phyloP scores from a whole-genome alignment of 352 stramenopile species.

The Globisporangium canariense region DNA sequence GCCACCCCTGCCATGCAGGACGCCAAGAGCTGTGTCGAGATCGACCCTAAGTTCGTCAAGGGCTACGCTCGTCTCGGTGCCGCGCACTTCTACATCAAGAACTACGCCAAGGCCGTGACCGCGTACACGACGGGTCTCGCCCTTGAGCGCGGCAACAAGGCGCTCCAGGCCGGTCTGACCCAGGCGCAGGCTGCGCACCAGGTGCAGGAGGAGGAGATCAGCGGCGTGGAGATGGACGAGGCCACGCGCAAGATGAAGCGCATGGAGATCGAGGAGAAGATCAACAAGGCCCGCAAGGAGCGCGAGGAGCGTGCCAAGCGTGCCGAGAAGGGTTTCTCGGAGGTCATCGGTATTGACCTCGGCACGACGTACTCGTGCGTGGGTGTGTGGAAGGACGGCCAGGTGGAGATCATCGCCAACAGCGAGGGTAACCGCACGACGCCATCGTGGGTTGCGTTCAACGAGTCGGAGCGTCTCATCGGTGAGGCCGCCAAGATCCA shows the following conservation, averaged over 20 bases:
- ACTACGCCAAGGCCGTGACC: conserved; percentile 83
- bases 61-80: conserved; percentile 83
- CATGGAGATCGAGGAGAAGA: conserved; percentile 89
- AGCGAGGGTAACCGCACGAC: conserved; percentile 95
- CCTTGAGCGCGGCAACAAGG: conserved; percentile 83
- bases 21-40: conserved; percentile 83
- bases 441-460: conserved; percentile 96
- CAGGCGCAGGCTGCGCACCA: conserved; percentile 80
- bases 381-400: conserved; percentile 96
- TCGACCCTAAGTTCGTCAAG: conserved; percentile 85
- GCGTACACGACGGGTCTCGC: conserved; percentile 80
- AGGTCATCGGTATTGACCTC: conserved; percentile 94
- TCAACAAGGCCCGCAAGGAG: conserved; percentile 86
- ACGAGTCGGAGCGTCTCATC: conserved; percentile 93
- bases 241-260: conserved; percentile 89
- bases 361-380: conserved; percentile 98
- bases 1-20: conserved; percentile 79
- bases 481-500: conserved; percentile 94
- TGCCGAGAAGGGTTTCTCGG: conserved; percentile 83
- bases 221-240: conserved; percentile 85
- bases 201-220: conserved; percentile 84
- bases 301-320: conserved; percentile 81
- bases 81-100: conserved; percentile 87
- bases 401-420: conserved; percentile 95
- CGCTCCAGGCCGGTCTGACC: conserved; percentile 75